A percentile compares a stretch with the other conserved stretches of the same genome.
These are phyloP conservation scores for Graphilbum fragrans DNA, from an alignment of 2,329 filamentous ascomycete genomes.

Conservation along the genomic window DNA sequence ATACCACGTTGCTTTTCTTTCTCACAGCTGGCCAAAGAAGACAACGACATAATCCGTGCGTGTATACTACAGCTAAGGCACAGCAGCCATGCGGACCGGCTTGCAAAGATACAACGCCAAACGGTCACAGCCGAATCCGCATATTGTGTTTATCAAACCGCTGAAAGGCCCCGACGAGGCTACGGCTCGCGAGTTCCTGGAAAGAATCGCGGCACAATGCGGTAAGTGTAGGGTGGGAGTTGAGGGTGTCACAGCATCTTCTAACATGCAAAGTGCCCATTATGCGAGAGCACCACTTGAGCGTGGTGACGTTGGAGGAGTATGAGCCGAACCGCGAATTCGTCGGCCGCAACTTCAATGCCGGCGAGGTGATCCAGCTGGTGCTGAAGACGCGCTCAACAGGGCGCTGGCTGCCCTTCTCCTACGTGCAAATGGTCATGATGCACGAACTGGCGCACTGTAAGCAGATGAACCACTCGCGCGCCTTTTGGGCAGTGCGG, in stretches of 20 bases:
- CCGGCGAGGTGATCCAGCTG: slow-evolving; percentile 75
- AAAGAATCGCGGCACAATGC: slow-evolving; percentile 71
- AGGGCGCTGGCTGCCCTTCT: slow-evolving; percentile 65
- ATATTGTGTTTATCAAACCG: slow-evolving; percentile 78
- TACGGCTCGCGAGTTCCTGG: slow-evolving; percentile 57
- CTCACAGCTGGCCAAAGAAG: too few relatives aligned
- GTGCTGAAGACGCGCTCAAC: slow-evolving; percentile 57
- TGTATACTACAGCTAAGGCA: not conserved
- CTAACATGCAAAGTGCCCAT: slow-evolving; percentile 40
- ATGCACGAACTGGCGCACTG: slow-evolving; percentile 86
- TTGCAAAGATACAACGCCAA: slow-evolving; percentile 70
- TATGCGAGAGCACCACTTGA: slow-evolving; percentile 54
- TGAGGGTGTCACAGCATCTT: not conserved
- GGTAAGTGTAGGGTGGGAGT: slow-evolving; percentile 24
- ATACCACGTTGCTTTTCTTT: too few relatives aligned
- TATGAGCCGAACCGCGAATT: slow-evolving; percentile 74
- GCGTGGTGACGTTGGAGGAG: slow-evolving; percentile 64
- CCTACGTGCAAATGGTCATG: slow-evolving; percentile 89
- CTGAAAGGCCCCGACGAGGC: slow-evolving; percentile 51
- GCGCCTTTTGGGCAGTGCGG: slow-evolving; percentile 68
- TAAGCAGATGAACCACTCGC: slow-evolving; percentile 83
- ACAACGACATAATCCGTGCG: not conserved
- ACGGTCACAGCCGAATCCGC: slow-evolving; percentile 60
- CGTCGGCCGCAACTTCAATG: slow-evolving; percentile 81
- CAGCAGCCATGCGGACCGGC: slow-evolving; percentile 59